phyloP scores from a whole-genome alignment of 1,139 yeast genomes.

The Saccharomyces hybrid region DNA sequence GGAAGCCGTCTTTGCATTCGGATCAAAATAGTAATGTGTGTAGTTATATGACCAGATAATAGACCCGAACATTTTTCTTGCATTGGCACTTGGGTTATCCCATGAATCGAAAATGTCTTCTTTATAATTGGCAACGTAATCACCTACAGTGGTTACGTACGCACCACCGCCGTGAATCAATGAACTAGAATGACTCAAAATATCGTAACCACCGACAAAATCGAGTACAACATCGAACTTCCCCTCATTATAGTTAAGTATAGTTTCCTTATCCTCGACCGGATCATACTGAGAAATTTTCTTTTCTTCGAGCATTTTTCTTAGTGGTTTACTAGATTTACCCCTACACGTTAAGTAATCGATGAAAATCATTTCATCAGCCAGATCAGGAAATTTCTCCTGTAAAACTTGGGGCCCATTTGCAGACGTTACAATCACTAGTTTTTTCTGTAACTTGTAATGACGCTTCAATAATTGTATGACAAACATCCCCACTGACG shows the following conservation, averaged over 20 bases:
- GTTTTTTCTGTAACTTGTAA: conserved; percentile 38
- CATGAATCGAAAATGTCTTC: conserved; percentile 33
- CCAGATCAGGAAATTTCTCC: conserved; percentile 24
- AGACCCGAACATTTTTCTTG: conserved; percentile 34
- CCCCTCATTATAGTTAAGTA: conserved; percentile 28
- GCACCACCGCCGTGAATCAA: conserved; percentile 38
- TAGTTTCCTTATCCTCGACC: conserved; percentile 22
- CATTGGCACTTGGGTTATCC: conserved; percentile 35
- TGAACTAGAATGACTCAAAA: conserved; percentile 28
- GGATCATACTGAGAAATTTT: conserved; percentile 27
- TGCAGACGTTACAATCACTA: conserved; percentile 40
- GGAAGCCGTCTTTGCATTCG: conserved; percentile 23
- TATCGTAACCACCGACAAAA: conserved; percentile 42
- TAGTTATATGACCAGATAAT: conserved; percentile 34
- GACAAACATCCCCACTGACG: conserved; percentile 60
- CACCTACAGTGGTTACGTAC: conserved; percentile 53
- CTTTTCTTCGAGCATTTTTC: conserved; percentile 23
- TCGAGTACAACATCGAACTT: conserved; percentile 42
- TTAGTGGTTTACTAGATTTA: conserved; percentile 25
- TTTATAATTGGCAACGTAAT: conserved; percentile 35
- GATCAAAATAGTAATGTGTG: conserved; percentile 32
- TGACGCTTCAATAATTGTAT: conserved; percentile 49
- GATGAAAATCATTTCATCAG: conserved; percentile 27
- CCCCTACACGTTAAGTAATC: conserved; percentile 28
- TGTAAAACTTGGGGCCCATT: conserved; percentile 30